Percentiles rank a stretch among this genome's conserved stretches.
These are phyloP conservation scores for Sporisorium iseilematis-ciliati DNA, from an alignment of 1,284 basidiomycete genomes.

Conservation along the genomic window DNA sequence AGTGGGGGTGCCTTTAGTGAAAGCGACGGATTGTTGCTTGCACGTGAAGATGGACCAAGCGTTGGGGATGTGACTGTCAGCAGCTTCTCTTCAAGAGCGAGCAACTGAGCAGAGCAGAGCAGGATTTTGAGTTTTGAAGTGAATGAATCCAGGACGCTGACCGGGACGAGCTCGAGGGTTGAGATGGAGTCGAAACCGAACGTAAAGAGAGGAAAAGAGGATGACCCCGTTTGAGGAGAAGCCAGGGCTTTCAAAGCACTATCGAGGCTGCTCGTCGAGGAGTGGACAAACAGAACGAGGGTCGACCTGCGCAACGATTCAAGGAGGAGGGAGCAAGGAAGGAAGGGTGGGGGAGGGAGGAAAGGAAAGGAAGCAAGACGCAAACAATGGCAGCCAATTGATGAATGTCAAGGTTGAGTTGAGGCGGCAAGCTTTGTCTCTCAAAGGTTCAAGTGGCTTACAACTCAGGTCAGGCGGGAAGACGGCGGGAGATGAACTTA, in stretches of 20 bases:
- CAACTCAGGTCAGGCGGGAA: background rate
- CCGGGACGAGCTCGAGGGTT: conserved; percentile 7
- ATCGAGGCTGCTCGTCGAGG: conserved; percentile 5
- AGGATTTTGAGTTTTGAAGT: background rate
- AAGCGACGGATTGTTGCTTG: background rate
- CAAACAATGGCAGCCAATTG: conserved; percentile 4
- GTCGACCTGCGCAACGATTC: conserved; percentile 29
- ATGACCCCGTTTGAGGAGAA: conserved; percentile 1
- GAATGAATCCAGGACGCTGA: conserved; percentile 20
- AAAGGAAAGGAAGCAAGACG: background rate
- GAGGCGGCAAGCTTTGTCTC: no score
- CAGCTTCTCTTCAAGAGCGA: conserved; percentile 19
- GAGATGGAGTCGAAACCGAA: background rate
- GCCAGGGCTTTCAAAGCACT: conserved; percentile 45
- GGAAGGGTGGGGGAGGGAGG: conserved; percentile 2
- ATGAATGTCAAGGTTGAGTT: background rate
- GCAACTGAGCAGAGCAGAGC: background rate
- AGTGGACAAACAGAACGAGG: conserved; percentile 15
- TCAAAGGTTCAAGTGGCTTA: background rate
- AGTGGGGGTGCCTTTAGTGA: background rate
- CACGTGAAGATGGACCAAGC: no score
- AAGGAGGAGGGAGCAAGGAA: background rate
- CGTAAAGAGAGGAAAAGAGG: conserved; percentile 1
- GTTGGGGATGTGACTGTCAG: background rate
- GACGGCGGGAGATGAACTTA: background rate